Conservation (phyloP, 306 rosid species). For the Ziziphus jujuba region DNA sequence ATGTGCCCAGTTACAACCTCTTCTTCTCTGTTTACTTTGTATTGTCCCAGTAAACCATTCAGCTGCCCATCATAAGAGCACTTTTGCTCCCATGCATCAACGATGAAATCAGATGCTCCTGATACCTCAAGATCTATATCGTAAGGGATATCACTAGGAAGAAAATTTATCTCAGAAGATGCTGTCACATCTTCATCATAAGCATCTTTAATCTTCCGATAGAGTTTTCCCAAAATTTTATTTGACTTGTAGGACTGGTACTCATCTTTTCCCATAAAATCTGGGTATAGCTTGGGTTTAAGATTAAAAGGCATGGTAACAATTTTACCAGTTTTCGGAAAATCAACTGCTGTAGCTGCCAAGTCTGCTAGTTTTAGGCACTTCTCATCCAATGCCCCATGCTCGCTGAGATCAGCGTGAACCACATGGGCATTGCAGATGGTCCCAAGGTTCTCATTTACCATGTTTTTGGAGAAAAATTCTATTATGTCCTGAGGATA, state of each 20-base stretch:
- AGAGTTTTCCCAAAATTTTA: constrained; percentile 79
- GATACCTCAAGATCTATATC: constrained; percentile 60
- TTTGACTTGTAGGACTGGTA: constrained; percentile 65
- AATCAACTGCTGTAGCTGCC: constrained; percentile 91
- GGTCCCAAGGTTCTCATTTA: constrained; percentile 66
- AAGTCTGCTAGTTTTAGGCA: constrained; percentile 68
- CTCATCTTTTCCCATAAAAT: constrained; percentile 82
- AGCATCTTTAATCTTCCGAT: constrained; percentile 56
- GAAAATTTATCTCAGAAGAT: constrained; percentile 31
- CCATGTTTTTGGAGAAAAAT: constrained; percentile 67
- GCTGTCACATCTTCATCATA: constrained; percentile 48
- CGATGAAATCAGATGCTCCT: constrained; percentile 56
- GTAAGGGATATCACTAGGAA: constrained; percentile 42
- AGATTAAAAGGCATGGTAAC: constrained; percentile 58
- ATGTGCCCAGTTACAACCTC: constrained; percentile 84
- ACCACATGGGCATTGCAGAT: constrained; percentile 97
- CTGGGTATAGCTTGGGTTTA: constrained; percentile 83
- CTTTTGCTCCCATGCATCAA: constrained; percentile 68
- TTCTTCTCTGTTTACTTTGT: constrained; percentile 78
- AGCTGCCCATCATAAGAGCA: constrained; percentile 72
- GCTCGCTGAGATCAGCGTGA: constrained; percentile 72
- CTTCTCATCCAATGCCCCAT: constrained; percentile 69
- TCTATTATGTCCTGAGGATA: constrained; percentile 63
- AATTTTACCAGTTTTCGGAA: constrained; percentile 77
- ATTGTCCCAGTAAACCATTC: constrained; percentile 66